Evolutionary conservation across 768 basidiomycete genomes (phyloP).

Genomic region (Pulveroboletus sp.): DNA sequence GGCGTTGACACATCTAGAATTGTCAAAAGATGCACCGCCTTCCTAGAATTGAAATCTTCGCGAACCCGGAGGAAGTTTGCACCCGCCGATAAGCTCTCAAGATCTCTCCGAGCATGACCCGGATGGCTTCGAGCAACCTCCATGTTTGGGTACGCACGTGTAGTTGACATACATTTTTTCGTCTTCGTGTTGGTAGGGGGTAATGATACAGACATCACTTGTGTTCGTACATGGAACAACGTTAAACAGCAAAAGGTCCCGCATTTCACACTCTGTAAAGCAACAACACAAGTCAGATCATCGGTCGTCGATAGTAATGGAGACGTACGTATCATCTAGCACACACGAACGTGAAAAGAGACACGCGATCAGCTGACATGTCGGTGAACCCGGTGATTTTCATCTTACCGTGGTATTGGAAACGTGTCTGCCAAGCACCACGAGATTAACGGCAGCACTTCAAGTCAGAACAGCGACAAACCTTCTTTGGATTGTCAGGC

Average conservation of each 20-base stretch:
- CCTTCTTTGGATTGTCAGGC: constrained; percentile 87
- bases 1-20: too few relatives aligned
- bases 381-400: background rate
- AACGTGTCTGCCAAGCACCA: constrained; percentile 55
- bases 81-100: too few relatives aligned
- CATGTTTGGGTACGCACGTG: background rate
- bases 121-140: too few relatives aligned
- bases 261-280: constrained; percentile 36
- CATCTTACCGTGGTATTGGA: constrained; percentile 74
- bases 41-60: too few relatives aligned
- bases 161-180: constrained; percentile 1
- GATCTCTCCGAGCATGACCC: too few relatives aligned
- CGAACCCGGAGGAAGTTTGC: too few relatives aligned
- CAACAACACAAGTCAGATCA: constrained; percentile 1
- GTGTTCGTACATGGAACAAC: constrained; percentile 21
- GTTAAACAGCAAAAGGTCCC: constrained; percentile 2
- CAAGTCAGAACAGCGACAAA: constrained; percentile 27
- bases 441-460: constrained; percentile 10
- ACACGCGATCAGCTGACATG: constrained; percentile 14
- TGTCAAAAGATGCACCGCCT: too few relatives aligned
- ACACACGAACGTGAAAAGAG: background rate
- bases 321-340: constrained; percentile 61
- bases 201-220: constrained; percentile 20
- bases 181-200: constrained; percentile 4
- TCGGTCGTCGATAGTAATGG: background rate